A percentile compares a stretch with the other conserved stretches of the same genome.
Evolutionary conservation across 1,139 yeast species (phyloP).

Genomic region (Barnettozyma hawaiiensis): DNA sequence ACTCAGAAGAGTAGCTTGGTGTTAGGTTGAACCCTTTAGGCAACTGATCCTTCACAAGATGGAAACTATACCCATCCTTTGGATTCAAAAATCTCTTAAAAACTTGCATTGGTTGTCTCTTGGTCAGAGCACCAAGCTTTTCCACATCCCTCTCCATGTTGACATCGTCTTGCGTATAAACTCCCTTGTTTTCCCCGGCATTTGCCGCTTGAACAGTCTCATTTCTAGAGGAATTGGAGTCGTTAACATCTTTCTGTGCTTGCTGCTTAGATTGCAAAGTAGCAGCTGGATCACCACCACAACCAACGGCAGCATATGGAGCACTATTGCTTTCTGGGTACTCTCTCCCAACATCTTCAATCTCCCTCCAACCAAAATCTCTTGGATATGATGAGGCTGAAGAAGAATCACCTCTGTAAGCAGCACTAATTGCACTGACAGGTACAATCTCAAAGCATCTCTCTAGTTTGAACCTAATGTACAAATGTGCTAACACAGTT

Average conservation of each 20-base stretch:
- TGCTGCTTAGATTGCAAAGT: constrained; percentile 4
- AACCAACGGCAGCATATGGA: constrained; percentile 1
- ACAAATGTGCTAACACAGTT: constrained; percentile 52
- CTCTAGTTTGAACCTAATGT: constrained; percentile 50
- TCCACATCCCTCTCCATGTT: constrained; percentile 16
- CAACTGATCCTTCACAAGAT: constrained; percentile 28
- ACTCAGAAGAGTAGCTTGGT: constrained; percentile 27
- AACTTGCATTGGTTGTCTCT: constrained; percentile 21
- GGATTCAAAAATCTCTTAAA: constrained; percentile 33
- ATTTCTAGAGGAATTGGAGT: constrained; percentile 23
- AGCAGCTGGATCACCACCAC: too few species aligned
- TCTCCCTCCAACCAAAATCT: constrained; percentile 61
- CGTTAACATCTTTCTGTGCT: constrained; percentile 9
- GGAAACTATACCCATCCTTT: constrained; percentile 30
- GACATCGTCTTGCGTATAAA: constrained; percentile 12
- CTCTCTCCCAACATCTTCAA: constrained; percentile 45
- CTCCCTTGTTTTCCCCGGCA: constrained; percentile 7
- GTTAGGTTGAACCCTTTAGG: constrained; percentile 34
- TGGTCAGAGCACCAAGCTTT: constrained; percentile 12
- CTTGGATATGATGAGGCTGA: constrained; percentile 37
- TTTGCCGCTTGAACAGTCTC: constrained; percentile 17
- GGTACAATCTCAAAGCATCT: constrained; percentile 67
- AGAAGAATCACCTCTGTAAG: constrained; percentile 45
- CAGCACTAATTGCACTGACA: constrained; percentile 60
- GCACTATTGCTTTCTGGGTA: constrained; percentile 5